Evolutionary conservation across 495 filamentous ascomycete species (phyloP).

Genomic region (Saxispiralis lemnorum): DNA sequence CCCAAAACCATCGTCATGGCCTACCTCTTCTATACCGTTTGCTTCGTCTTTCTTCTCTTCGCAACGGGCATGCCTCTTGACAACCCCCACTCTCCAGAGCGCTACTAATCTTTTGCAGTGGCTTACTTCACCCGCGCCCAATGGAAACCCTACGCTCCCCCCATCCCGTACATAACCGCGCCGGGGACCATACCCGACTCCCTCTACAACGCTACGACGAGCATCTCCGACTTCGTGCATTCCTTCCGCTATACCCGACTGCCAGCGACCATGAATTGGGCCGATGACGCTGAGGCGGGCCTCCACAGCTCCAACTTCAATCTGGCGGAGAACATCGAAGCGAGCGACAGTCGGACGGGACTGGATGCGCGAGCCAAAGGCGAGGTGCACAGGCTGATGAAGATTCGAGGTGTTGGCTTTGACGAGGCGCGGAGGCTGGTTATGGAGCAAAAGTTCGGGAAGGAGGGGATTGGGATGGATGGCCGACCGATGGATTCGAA

Average conservation of each 20-base stretch:
- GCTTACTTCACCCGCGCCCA: conserved; percentile 62
- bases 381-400: conserved; percentile 80
- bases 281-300: conserved; percentile 66
- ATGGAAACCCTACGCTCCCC: conserved; percentile 43
- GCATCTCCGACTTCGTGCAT: conserved; percentile 19
- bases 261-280: conserved; percentile 43
- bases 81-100: neutral
- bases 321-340: conserved; percentile 56
- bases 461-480: conserved; percentile 74
- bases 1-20: conserved; percentile 29
- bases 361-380: conserved; percentile 62
- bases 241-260: conserved; percentile 48
- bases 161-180: conserved; percentile 34
- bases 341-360: conserved; percentile 57
- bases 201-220: conserved; percentile 8
- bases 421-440: conserved; percentile 80
- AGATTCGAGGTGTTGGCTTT: conserved; percentile 52
- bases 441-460: conserved; percentile 66
- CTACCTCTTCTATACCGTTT: conserved; percentile 59
- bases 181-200: conserved; percentile 39
- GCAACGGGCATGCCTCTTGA: conserved; percentile 22
- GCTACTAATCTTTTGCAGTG: conserved; percentile 22
- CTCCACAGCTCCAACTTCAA: conserved; percentile 69
- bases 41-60: conserved; percentile 31
- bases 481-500: conserved; percentile 82